A percentile compares a stretch with the other conserved stretches of the same genome.
Evolutionary conservation across 495 filamentous ascomycete species (phyloP).

Genomic region (Bryoglossum gracile): DNA sequence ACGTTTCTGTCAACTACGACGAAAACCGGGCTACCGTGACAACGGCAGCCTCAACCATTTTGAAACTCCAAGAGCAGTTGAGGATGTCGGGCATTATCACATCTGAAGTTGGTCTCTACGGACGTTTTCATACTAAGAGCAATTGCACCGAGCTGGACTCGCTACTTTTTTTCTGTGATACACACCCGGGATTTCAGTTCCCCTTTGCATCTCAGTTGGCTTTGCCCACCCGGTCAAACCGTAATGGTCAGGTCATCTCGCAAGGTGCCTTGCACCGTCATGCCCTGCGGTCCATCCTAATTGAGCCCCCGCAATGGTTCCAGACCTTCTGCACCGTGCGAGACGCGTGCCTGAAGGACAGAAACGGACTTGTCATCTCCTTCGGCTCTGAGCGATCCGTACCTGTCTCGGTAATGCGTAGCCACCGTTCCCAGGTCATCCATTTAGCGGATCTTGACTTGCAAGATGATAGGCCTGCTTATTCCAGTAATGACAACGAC

Average conservation of each 20-base stretch:
- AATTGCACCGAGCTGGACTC: slow-evolving; percentile 8
- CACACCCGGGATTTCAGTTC: slow-evolving; percentile 30
- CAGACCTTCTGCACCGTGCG: slow-evolving; percentile 25
- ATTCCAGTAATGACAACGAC: slow-evolving; percentile 11
- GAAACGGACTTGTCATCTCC: slow-evolving; percentile 26
- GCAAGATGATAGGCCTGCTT: background rate
- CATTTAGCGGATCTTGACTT: too few relatives aligned
- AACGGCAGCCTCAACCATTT: slow-evolving; percentile 21
- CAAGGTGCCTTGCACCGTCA: slow-evolving; percentile 28
- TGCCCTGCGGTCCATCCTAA: slow-evolving; percentile 34
- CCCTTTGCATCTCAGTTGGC: slow-evolving; percentile 31
- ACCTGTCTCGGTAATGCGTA: slow-evolving; percentile 30
- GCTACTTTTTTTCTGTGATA: slow-evolving; percentile 25
- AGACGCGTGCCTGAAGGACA: slow-evolving; percentile 5
- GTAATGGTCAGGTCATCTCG: slow-evolving; percentile 17
- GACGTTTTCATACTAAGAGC: slow-evolving; percentile 31
- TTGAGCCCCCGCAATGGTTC: slow-evolving; percentile 38
- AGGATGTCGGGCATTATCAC: slow-evolving; percentile 31
- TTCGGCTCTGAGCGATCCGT: slow-evolving; percentile 39
- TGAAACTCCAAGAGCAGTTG: slow-evolving; percentile 27
- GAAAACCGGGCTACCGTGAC: slow-evolving; percentile 34
- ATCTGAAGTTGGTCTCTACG: slow-evolving; percentile 30
- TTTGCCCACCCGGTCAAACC: slow-evolving; percentile 28
- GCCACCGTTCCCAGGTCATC: slow-evolving; percentile 20
- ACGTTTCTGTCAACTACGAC: slow-evolving; percentile 39